phyloP scores from a whole-genome alignment of 768 basidiomycete species.

The Cubamyces sp. region DNA sequence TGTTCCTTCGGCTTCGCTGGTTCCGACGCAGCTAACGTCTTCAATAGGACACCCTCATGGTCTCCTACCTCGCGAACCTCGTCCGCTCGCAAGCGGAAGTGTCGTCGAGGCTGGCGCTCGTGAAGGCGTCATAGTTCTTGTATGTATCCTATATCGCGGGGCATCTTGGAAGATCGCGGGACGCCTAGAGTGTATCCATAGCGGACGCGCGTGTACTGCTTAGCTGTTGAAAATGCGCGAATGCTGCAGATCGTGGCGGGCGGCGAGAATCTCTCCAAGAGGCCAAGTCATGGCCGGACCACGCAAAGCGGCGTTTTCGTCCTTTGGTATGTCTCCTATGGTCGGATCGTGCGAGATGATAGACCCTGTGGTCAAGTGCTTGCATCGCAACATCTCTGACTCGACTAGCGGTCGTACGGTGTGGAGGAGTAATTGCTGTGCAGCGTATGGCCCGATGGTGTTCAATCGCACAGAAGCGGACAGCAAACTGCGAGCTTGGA shows the following conservation, averaged over 20 bases:
- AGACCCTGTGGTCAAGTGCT: constrained; percentile 52
- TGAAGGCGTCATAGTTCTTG: constrained; percentile 49
- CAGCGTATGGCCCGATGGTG: constrained; percentile 87
- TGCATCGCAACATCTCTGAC: constrained; percentile 49
- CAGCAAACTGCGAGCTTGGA: constrained; percentile 86
- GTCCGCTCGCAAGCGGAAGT: constrained; percentile 94
- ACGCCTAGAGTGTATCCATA: constrained; percentile 20
- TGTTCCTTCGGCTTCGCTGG: neutral
- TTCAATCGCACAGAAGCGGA: constrained; percentile 94
- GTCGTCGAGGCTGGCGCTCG: constrained; percentile 82
- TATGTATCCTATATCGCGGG: constrained; percentile 17
- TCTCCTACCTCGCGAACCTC: constrained; percentile 92
- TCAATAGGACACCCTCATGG: constrained; percentile 85
- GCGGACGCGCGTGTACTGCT: constrained; percentile 25
- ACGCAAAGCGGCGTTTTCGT: constrained; percentile 33
- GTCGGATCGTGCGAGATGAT: neutral
- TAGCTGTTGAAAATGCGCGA: constrained; percentile 95
- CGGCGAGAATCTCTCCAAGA: constrained; percentile 87
- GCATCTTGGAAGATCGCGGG: neutral
- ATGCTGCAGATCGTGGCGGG: constrained; percentile 92
- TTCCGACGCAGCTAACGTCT: constrained; percentile 17
- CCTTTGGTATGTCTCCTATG: neutral
- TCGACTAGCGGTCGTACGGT: constrained; percentile 70
- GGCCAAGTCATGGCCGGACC: constrained; percentile 95
- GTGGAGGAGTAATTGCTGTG: constrained; percentile 86